Conservation (phyloP, 495 filamentous ascomycete genomes). For the Platismatia glauca region DNA sequence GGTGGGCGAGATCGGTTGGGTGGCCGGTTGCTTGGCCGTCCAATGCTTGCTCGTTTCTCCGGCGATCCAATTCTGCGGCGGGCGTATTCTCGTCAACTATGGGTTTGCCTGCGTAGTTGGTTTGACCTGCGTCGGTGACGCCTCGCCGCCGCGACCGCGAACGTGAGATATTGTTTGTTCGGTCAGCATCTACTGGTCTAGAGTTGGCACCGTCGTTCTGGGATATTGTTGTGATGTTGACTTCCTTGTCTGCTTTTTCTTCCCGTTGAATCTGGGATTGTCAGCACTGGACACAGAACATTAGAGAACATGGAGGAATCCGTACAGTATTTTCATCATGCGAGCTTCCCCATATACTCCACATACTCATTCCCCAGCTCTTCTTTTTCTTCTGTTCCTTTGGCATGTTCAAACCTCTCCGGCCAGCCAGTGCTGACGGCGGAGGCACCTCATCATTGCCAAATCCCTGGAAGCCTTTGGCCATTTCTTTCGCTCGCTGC, state of each 20-base stretch:
- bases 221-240: slow-evolving; percentile 8
- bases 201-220: slow-evolving; percentile 5
- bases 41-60: not conserved
- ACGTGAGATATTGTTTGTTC: not conserved
- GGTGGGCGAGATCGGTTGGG: slow-evolving; percentile 2
- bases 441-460: slow-evolving; percentile 67
- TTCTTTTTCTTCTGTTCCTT: slow-evolving; percentile 48
- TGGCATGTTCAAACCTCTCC: slow-evolving; percentile 46
- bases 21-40: not conserved
- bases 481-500: slow-evolving; percentile 59
- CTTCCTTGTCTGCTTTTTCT: slow-evolving; percentile 24
- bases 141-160: slow-evolving; percentile 17
- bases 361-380: slow-evolving; percentile 70
- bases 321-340: slow-evolving; percentile 67
- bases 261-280: slow-evolving; percentile 21
- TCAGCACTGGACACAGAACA: not conserved
- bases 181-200: not conserved
- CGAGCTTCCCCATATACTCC: slow-evolving; percentile 77
- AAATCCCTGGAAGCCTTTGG: slow-evolving; percentile 58
- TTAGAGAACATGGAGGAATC: not conserved
- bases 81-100: slow-evolving; percentile 6
- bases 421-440: slow-evolving; percentile 69
- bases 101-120: not conserved
- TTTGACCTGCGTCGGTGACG: slow-evolving; percentile 18
- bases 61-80: not conserved